Percentiles rank a stretch among this genome's conserved stretches.
These are phyloP conservation scores for Liquidambar formosana DNA, from an alignment of 164 flowering plant genomes.

Conservation along the genomic window DNA sequence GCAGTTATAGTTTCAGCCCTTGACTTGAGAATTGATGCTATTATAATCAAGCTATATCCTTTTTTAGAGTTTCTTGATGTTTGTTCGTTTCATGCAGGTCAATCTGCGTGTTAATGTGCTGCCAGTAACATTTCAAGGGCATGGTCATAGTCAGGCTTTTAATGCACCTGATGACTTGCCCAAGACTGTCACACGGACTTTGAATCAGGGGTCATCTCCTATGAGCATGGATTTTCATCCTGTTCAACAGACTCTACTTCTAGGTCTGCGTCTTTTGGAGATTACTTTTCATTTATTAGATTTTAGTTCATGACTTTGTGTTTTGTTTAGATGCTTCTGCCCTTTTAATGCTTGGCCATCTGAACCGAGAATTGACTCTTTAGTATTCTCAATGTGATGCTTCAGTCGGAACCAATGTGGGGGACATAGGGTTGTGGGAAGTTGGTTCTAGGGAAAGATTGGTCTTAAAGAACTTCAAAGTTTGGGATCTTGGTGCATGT, in stretches of 20 bases:
- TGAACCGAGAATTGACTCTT: background rate
- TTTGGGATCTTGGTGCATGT: conserved; percentile 25
- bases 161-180: conserved; percentile 43
- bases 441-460: conserved; percentile 20
- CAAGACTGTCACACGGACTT: conserved; percentile 27
- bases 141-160: background rate
- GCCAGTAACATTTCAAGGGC: conserved; percentile 1
- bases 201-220: conserved; percentile 40
- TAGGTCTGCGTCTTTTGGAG: conserved; percentile 26
- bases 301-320: too few relatives aligned
- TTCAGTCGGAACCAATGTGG: conserved; percentile 34
- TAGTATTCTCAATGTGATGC: background rate
- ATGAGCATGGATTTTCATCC: conserved; percentile 59
- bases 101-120: background rate
- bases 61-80: too few relatives aligned
- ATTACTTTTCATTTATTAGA: background rate
- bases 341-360: background rate
- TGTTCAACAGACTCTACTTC: conserved; percentile 35
- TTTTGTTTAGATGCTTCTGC: background rate
- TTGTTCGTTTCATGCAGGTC: too few relatives aligned
- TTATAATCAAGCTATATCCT: too few relatives aligned
- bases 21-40: too few relatives aligned
- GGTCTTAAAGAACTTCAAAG: conserved; percentile 15
- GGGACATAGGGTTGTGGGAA: conserved; percentile 34
- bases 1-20: background rate